A percentile compares a stretch with the other conserved stretches of the same genome.
Evolutionary conservation across 1,139 yeast species (phyloP).

Genomic region (Candida anutae): DNA sequence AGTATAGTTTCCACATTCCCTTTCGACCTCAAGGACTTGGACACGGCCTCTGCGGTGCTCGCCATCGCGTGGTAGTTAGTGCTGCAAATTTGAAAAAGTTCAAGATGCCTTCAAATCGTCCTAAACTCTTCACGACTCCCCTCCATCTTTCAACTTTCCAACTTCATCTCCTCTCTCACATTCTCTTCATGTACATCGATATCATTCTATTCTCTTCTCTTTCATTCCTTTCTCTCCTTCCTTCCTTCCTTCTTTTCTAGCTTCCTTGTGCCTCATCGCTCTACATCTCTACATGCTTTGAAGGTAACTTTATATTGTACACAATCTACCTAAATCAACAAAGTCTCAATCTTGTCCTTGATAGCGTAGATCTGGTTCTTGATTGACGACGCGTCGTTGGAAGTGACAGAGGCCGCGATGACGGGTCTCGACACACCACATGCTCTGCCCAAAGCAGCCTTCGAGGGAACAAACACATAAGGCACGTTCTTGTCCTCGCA

Average conservation of each 20-base stretch:
- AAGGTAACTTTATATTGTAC: background rate
- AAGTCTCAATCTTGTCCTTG: constrained; percentile 98
- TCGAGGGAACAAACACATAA: constrained; percentile 96
- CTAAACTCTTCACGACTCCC: too few relatives aligned
- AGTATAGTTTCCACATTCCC: constrained; percentile 39
- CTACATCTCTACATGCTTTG: too few relatives aligned
- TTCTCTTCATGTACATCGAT: too few relatives aligned
- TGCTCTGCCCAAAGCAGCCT: constrained; percentile 98
- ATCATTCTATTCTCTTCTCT: too few relatives aligned
- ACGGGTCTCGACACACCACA: constrained; percentile 99
- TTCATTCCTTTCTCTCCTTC: too few relatives aligned
- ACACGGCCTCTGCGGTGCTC: constrained; percentile 50
- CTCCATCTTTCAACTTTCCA: too few relatives aligned
- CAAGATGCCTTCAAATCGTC: too few relatives aligned
- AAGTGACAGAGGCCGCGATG: constrained; percentile 95
- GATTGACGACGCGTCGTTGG: constrained; percentile 97
- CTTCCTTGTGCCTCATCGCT: too few relatives aligned
- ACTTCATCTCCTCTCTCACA: too few relatives aligned
- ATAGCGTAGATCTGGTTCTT: constrained; percentile 94
- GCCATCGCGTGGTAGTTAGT: constrained; percentile 9
- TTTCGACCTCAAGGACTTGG: constrained; percentile 58
- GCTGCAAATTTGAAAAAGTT: background rate
- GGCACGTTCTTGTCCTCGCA: constrained; percentile 99
- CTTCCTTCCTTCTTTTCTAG: too few relatives aligned
- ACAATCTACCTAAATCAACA: constrained; percentile 58